phyloP scores from a whole-genome alignment of 2,329 filamentous ascomycete genomes.

The Cladophialophora psammophila region DNA sequence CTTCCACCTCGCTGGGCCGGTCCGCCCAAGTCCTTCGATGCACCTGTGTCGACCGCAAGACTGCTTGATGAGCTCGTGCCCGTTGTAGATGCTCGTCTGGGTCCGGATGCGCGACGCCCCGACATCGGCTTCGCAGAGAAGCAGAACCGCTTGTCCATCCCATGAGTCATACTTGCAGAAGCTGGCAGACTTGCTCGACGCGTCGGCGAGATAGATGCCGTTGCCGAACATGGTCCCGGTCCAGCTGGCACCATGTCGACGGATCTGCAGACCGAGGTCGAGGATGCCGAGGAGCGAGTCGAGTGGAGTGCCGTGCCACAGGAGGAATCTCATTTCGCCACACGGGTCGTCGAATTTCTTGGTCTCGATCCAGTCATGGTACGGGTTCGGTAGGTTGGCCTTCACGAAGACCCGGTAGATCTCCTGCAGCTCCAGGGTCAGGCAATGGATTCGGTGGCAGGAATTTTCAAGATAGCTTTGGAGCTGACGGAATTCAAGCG shows the following conservation, averaged over 20 bases:
- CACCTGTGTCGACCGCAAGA: constrained; percentile 10
- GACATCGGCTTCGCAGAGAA: constrained; percentile 15
- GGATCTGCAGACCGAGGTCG: constrained; percentile 13
- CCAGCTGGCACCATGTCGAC: constrained; percentile 8
- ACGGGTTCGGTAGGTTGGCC: constrained; percentile 8
- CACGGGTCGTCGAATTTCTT: neutral
- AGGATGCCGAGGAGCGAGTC: constrained; percentile 20
- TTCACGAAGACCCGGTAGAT: constrained; percentile 18
- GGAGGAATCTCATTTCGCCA: constrained; percentile 4
- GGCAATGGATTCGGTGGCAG: constrained; percentile 3
- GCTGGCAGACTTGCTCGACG: constrained; percentile 14
- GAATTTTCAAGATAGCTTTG: constrained; percentile 11
- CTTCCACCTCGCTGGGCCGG: neutral
- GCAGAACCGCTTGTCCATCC: neutral
- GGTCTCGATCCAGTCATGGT: constrained; percentile 12
- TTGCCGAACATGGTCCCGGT: constrained; percentile 21
- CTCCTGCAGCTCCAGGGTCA: constrained; percentile 13
- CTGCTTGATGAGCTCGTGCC: constrained; percentile 12
- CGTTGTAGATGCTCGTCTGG: constrained; percentile 11
- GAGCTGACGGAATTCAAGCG: constrained; percentile 12
- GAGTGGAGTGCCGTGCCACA: constrained; percentile 14
- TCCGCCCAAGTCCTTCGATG: constrained; percentile 10
- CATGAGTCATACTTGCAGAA: constrained; percentile 7
- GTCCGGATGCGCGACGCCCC: constrained; percentile 1
- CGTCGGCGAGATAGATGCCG: constrained; percentile 18